A percentile compares a stretch with the other conserved stretches of the same genome.
Conservation (phyloP, 2,329 filamentous ascomycete genomes). For the Cucurbitaria berberidis region DNA sequence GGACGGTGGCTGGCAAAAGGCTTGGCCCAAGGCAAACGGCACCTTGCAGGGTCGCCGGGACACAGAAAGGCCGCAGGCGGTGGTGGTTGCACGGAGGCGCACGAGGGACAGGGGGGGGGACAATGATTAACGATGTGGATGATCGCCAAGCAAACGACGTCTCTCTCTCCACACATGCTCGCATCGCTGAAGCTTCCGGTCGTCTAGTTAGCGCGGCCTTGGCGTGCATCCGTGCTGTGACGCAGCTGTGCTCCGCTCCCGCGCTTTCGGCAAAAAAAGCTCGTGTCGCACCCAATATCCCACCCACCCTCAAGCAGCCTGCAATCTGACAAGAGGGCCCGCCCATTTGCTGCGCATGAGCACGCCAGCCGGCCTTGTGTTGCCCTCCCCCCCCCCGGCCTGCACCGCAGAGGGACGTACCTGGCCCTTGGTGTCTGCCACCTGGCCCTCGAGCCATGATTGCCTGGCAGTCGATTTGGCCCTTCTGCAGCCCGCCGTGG, state of each 20-base stretch:
- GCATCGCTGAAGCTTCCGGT: conserved; percentile 41
- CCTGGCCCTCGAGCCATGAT: conserved; percentile 17
- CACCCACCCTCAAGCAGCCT: conserved; percentile 35
- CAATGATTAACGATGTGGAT: conserved; percentile 25
- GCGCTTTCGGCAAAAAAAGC: conserved; percentile 39
- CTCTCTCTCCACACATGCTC: conserved; percentile 38
- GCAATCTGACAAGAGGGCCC: conserved; percentile 40
- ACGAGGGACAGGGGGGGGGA: conserved; percentile 22
- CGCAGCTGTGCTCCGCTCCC: conserved; percentile 44
- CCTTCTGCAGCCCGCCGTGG: conserved; percentile 20
- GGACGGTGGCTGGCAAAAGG: conserved; percentile 7
- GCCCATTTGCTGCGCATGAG: conserved; percentile 40
- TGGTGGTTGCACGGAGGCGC: conserved; percentile 16
- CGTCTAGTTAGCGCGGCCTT: conserved; percentile 37
- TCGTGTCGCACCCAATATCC: conserved; percentile 39
- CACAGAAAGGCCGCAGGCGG: conserved; percentile 6
- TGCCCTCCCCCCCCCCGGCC: conserved; percentile 29
- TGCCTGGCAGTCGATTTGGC: conserved; percentile 17
- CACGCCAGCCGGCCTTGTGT: conserved; percentile 33
- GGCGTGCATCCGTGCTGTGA: conserved; percentile 35
- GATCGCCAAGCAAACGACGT: conserved; percentile 29
- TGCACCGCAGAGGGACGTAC: conserved; percentile 29
- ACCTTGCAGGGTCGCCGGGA: conserved; percentile 18
- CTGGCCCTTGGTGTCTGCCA: conserved; percentile 37
- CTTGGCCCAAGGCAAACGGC: conserved; percentile 11